Percentiles rank a stretch among this genome's conserved stretches.
phyloP scores from a whole-genome alignment of 805 yeast species.

The Yarrowia sp. region DNA sequence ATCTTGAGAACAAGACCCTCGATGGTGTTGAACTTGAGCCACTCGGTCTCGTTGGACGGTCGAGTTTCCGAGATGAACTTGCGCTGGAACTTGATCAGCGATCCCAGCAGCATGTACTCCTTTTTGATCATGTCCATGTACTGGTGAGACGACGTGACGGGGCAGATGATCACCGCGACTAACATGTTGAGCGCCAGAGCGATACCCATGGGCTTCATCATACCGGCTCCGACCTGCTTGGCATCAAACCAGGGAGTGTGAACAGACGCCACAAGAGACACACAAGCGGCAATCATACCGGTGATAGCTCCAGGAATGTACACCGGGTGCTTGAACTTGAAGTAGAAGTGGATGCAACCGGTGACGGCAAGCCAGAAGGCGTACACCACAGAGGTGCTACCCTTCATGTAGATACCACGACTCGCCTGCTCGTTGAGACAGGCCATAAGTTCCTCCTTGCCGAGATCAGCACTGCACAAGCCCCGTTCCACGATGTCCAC shows the following conservation, averaged over 20 bases:
- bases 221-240: conserved; percentile 30
- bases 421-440: neutral
- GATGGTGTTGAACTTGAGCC: conserved; percentile 18
- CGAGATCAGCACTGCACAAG: conserved; percentile 14
- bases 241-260: conserved; percentile 34
- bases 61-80: conserved; percentile 22
- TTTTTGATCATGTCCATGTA: conserved; percentile 29
- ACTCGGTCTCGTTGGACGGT: conserved; percentile 29
- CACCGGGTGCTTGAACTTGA: conserved; percentile 28
- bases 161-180: conserved; percentile 34
- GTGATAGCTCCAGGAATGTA: conserved; percentile 34
- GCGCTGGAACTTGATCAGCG: conserved; percentile 25
- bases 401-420: neutral
- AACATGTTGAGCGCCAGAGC: conserved; percentile 33
- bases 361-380: conserved; percentile 22
- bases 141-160: conserved; percentile 35
- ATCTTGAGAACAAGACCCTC: conserved; percentile 9
- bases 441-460: neutral
- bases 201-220: conserved; percentile 35
- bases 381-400: neutral
- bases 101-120: conserved; percentile 29
- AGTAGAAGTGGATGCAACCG: neutral
- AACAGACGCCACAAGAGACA: conserved; percentile 28
- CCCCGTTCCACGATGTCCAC: conserved; percentile 5
- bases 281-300: conserved; percentile 32